Percentiles rank a stretch among this genome's conserved stretches.
Evolutionary conservation across 495 filamentous ascomycete species (phyloP).

Genomic region (Penicillium lagena): DNA sequence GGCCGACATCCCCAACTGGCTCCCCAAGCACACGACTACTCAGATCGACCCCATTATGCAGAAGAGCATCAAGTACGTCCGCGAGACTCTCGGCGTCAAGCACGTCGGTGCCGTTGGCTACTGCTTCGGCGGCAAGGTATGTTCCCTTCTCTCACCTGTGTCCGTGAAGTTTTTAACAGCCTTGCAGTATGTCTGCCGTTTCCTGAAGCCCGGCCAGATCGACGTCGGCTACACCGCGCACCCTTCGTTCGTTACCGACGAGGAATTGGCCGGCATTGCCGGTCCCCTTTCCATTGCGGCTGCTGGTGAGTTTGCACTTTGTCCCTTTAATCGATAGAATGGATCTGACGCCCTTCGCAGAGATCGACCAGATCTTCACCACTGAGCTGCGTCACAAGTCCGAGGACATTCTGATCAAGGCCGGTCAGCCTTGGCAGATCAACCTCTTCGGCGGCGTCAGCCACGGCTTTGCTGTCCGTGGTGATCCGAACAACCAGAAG

Average conservation of each 20-base stretch:
- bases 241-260: conserved; percentile 68
- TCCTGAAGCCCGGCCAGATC: conserved; percentile 40
- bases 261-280: conserved; percentile 65
- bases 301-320: conserved; percentile 43
- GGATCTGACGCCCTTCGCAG: conserved; percentile 25
- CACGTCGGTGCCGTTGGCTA: conserved; percentile 56
- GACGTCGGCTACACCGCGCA: conserved; percentile 71
- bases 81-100: conserved; percentile 51
- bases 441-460: conserved; percentile 67
- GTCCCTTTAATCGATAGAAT: background rate
- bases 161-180: background rate
- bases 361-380: conserved; percentile 76
- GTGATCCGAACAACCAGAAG: conserved; percentile 52
- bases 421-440: conserved; percentile 68
- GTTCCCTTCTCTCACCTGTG: background rate
- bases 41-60: conserved; percentile 61
- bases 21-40: conserved; percentile 46
- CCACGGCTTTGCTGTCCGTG: conserved; percentile 77
- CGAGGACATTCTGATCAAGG: conserved; percentile 54
- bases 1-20: conserved; percentile 59
- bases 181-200: conserved; percentile 34
- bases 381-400: conserved; percentile 61
- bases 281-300: conserved; percentile 73
- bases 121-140: conserved; percentile 42
- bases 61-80: conserved; percentile 51